Conservation (phyloP, 371 early-diverging fungal genomes). For the Mucor ambiguus region DNA sequence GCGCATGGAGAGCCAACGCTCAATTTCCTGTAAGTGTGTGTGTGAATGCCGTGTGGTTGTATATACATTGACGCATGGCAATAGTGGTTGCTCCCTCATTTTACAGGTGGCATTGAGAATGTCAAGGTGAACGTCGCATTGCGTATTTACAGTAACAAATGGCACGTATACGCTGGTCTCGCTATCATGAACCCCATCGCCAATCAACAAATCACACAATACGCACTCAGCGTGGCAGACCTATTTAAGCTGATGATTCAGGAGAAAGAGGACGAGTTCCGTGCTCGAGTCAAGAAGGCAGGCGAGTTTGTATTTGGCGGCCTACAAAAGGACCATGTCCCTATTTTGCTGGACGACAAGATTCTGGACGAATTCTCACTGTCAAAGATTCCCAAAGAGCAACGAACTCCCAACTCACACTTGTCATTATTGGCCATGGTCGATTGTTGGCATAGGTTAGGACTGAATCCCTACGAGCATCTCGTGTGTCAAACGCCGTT, state of each 20-base stretch:
- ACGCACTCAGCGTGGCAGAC: conserved; percentile 84
- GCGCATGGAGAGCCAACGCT: conserved; percentile 86
- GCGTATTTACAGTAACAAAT: conserved; percentile 92
- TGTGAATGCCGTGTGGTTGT: neutral
- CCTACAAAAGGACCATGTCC: conserved; percentile 56
- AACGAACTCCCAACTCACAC: conserved; percentile 87
- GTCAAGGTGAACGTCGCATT: conserved; percentile 92
- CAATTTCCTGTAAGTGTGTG: conserved; percentile 73
- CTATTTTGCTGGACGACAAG: conserved; percentile 79
- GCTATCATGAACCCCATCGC: conserved; percentile 95
- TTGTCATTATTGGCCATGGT: conserved; percentile 91
- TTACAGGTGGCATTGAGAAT: conserved; percentile 93
- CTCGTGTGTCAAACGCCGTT: conserved; percentile 95
- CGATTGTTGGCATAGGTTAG: conserved; percentile 89
- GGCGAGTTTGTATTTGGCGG: conserved; percentile 88
- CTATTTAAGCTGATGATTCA: conserved; percentile 94
- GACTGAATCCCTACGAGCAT: conserved; percentile 90
- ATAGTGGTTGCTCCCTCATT: conserved; percentile 86
- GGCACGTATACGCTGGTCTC: conserved; percentile 96
- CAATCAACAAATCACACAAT: conserved; percentile 83
- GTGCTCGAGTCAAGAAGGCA: conserved; percentile 72
- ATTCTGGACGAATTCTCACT: conserved; percentile 88
- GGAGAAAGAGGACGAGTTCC: conserved; percentile 82
- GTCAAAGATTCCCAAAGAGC: conserved; percentile 78
- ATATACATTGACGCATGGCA: neutral